Evolutionary conservation across 257 asterid genomes (phyloP).

Genomic region (Plantago major): DNA sequence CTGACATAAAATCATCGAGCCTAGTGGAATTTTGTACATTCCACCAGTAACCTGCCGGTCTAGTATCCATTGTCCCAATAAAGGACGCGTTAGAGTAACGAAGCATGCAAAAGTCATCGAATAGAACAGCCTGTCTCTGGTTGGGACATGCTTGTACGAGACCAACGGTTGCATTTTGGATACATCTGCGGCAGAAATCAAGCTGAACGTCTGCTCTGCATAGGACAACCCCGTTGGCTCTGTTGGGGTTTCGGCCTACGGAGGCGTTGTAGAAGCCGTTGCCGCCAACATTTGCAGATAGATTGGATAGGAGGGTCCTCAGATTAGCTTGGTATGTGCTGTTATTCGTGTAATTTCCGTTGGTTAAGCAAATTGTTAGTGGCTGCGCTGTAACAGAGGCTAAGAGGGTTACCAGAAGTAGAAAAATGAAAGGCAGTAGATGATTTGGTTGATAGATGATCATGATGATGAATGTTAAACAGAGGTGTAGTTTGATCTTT

Average conservation of each 20-base stretch:
- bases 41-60: neutral
- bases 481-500: too few relatives aligned
- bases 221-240: slow-evolving; percentile 16
- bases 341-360: slow-evolving; percentile 7
- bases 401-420: neutral
- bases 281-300: neutral
- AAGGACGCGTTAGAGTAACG: neutral
- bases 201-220: slow-evolving; percentile 31
- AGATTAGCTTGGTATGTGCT: slow-evolving; percentile 27
- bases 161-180: slow-evolving; percentile 5
- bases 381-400: neutral
- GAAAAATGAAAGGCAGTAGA: neutral
- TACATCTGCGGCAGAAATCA: slow-evolving; percentile 19
- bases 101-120: slow-evolving; percentile 16
- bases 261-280: slow-evolving; percentile 6
- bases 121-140: slow-evolving; percentile 16
- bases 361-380: neutral
- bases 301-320: neutral
- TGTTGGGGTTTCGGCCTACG: neutral
- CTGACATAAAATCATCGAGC: slow-evolving; percentile 3
- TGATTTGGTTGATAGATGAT: too few relatives aligned
- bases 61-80: neutral
- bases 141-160: slow-evolving; percentile 19
- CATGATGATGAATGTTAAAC: too few relatives aligned
- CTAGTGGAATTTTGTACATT: neutral